These are phyloP conservation scores for Arthrocladium fulminans DNA, from an alignment of 2,329 filamentous ascomycete genomes.

Conservation along the genomic window DNA sequence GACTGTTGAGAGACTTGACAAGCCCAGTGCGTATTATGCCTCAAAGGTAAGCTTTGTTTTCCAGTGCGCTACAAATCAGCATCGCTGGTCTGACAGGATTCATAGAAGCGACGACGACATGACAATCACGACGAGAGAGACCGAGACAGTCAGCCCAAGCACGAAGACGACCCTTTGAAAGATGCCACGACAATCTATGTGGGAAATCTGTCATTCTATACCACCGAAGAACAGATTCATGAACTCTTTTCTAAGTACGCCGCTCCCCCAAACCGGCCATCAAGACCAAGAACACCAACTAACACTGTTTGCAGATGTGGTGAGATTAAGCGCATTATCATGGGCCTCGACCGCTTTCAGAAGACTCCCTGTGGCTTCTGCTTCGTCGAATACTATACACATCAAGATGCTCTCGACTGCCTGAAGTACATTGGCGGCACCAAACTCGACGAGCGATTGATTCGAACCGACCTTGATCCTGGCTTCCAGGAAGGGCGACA, in stretches of 20 bases:
- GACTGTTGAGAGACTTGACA: conserved; percentile 87
- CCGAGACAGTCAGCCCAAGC: conserved; percentile 43
- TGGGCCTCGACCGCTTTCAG: conserved; percentile 93
- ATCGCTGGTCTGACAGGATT: conserved; percentile 14
- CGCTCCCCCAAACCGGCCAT: neutral
- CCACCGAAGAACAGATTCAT: conserved; percentile 97
- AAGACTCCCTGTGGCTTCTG: conserved; percentile 99
- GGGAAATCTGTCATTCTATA: conserved; percentile 97
- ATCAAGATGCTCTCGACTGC: conserved; percentile 93
- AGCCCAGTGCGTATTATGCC: conserved; percentile 86
- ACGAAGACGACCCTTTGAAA: conserved; percentile 67
- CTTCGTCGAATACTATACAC: conserved; percentile 98
- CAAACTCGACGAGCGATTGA: conserved; percentile 94
- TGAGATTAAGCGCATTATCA: conserved; percentile 94
- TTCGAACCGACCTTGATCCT: conserved; percentile 88
- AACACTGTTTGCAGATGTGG: conserved; percentile 51
- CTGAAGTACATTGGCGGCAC: conserved; percentile 98
- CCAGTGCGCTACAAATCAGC: conserved; percentile 1
- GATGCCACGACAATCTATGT: conserved; percentile 94
- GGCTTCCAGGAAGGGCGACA: conserved; percentile 94
- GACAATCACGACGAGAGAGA: conserved; percentile 50
- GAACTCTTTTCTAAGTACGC: conserved; percentile 79
- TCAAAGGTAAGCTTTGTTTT: conserved; percentile 54
- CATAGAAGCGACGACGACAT: conserved; percentile 62
- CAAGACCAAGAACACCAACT: neutral